phyloP scores from a whole-genome alignment of 768 basidiomycete species.

The Lepiota brunneoincarnata region DNA sequence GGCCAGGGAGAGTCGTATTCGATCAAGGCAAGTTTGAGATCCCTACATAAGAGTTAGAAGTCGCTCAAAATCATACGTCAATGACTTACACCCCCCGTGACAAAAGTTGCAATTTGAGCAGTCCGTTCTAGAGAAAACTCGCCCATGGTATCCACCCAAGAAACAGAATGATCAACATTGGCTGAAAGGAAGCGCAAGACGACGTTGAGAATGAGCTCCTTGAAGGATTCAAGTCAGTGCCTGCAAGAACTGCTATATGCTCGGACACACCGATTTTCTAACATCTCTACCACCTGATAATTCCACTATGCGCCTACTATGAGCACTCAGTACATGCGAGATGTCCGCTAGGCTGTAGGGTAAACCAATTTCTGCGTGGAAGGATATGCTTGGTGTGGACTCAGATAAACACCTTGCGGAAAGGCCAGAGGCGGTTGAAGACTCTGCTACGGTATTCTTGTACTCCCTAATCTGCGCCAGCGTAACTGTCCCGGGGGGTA shows the following conservation, averaged over 20 bases:
- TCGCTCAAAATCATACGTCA: neutral
- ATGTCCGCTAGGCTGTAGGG: neutral
- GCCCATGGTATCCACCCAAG: conserved; percentile 76
- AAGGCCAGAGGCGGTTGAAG: conserved; percentile 41
- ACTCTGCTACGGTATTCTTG: conserved; percentile 36
- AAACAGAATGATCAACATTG: conserved; percentile 32
- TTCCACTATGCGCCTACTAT: conserved; percentile 52
- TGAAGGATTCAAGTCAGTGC: conserved; percentile 2
- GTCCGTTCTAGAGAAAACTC: conserved; percentile 58
- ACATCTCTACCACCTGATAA: conserved; percentile 63
- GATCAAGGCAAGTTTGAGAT: conserved; percentile 38
- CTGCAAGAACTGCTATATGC: neutral
- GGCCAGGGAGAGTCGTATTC: conserved; percentile 56
- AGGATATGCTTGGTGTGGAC: conserved; percentile 19
- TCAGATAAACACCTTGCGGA: conserved; percentile 28
- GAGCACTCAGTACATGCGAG: neutral
- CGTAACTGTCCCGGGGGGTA: conserved; percentile 48
- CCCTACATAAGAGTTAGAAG: conserved; percentile 16
- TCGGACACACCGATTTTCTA: conserved; percentile 63
- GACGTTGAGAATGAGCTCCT: conserved; percentile 63
- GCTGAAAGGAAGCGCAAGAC: conserved; percentile 49
- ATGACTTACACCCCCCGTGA: conserved; percentile 20
- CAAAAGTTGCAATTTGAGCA: conserved; percentile 26
- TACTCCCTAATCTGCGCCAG: conserved; percentile 45
- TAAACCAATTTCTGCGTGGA: conserved; percentile 1